A percentile compares a stretch with the other conserved stretches of the same genome.
Conservation (phyloP, 257 asterid genomes). For the Phtheirospermum japonicum region DNA sequence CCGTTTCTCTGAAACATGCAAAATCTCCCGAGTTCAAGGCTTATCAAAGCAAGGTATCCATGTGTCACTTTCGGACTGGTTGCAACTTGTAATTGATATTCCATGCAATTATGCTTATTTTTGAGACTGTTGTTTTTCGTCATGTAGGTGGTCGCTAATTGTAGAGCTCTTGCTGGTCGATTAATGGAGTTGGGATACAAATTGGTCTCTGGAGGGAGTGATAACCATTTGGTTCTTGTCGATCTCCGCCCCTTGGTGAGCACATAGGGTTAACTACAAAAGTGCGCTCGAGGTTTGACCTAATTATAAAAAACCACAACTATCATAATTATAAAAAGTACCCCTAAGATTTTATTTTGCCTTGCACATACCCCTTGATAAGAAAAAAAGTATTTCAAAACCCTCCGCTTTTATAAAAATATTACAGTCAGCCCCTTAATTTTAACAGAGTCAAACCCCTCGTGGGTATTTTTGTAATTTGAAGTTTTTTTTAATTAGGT, state of each 20-base stretch:
- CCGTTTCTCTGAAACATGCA: constrained; percentile 79
- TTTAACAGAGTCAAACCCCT: too few species aligned
- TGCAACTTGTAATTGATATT: background rate
- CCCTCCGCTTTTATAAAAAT: too few species aligned
- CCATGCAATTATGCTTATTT: constrained; percentile 18
- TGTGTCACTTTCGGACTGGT: background rate
- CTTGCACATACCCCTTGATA: too few species aligned
- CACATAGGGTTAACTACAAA: background rate
- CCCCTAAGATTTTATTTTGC: too few species aligned
- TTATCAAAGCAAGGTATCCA: constrained; percentile 84
- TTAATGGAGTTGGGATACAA: constrained; percentile 74
- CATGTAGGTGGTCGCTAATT: constrained; percentile 73
- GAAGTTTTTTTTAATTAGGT: too few species aligned
- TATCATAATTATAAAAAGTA: too few species aligned
- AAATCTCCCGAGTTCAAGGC: constrained; percentile 70
- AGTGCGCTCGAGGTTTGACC: too few species aligned
- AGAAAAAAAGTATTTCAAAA: background rate
- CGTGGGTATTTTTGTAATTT: too few species aligned
- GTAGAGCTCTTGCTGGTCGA: constrained; percentile 83
- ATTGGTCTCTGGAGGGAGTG: constrained; percentile 94
- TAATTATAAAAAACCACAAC: too few species aligned
- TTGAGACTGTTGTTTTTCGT: constrained; percentile 17
- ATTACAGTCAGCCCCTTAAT: too few species aligned
- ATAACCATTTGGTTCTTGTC: constrained; percentile 94
- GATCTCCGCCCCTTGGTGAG: constrained; percentile 85